A percentile compares a stretch with the other conserved stretches of the same genome.
These are phyloP conservation scores for Metschnikowia continentalis DNA, from an alignment of 805 yeast genomes.

Conservation along the genomic window DNA sequence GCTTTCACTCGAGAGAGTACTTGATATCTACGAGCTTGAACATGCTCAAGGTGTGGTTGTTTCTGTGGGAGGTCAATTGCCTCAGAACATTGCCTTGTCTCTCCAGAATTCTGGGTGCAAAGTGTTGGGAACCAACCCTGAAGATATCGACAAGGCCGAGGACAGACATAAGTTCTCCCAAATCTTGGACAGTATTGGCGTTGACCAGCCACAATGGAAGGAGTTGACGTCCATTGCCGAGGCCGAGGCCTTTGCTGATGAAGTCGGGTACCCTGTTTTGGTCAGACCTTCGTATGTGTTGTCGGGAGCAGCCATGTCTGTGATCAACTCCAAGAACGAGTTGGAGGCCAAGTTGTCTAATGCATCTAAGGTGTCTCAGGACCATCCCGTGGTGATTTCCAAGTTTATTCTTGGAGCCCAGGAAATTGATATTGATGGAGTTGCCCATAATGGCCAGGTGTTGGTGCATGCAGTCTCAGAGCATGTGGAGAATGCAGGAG, in stretches of 20 bases:
- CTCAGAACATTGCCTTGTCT: conserved; percentile 90
- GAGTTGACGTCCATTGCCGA: conserved; percentile 83
- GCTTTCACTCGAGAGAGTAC: conserved; percentile 88
- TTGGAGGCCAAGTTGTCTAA: conserved; percentile 75
- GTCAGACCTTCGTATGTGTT: conserved; percentile 97
- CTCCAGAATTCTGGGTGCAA: conserved; percentile 80
- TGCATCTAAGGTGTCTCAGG: conserved; percentile 91
- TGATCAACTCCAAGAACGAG: conserved; percentile 73
- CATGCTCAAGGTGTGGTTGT: conserved; percentile 86
- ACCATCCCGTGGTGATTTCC: conserved; percentile 96
- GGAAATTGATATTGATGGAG: conserved; percentile 97
- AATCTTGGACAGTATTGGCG: conserved; percentile 84
- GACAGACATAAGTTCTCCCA: conserved; percentile 97
- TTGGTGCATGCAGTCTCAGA: conserved; percentile 94
- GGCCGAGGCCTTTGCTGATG: conserved; percentile 79
- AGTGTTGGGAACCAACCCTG: conserved; percentile 90
- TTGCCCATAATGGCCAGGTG: conserved; percentile 83
- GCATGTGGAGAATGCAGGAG: conserved; percentile 98
- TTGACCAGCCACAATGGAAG: conserved; percentile 98
- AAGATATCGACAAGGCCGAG: conserved; percentile 94
- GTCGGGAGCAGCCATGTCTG: conserved; percentile 99
- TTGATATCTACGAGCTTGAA: conserved; percentile 96
- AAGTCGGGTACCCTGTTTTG: conserved; percentile 90
- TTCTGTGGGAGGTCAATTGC: conserved; percentile 96
- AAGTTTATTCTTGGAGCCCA: conserved; percentile 94